Base-by-base conservation (phyloP, 148 eudicot species). In the Vaccinium vitisidaea region DNA sequence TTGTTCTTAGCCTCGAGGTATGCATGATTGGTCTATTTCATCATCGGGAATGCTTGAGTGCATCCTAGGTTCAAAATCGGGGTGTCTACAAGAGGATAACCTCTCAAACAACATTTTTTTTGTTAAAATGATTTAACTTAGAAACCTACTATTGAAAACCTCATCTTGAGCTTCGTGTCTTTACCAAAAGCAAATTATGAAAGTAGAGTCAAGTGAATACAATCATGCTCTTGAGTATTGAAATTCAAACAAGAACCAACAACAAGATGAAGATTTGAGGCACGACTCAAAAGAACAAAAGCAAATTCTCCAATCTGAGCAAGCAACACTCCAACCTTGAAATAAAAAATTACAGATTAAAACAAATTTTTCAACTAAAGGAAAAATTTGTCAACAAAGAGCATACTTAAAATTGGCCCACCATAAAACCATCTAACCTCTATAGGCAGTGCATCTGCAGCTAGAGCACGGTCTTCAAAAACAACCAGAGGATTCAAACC, bases 221-320 rank as follows among this genome's bases (percentile, higher is more conserved):
- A 50, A 13, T n/a, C 52, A 3, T 78, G 27, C 43, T 78, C 21
- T 78, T 53, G 61, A 78, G 19, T 78, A 53, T 78, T 76, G 30
- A 73, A 76, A 13, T 43, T 76, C 14, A 46, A 43, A 59, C 14
- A 36, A 39, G 53, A 59, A 39, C 32, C 75, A 81, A 81, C 94
- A 84, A 97, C 90, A 82, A 97, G 95, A 89, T 94, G 94, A 77
- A 95, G 93, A 86, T 93, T 94, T 67, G 98, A 94, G 55, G 99
- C 98, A 84, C 98, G 98, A 75, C 99, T 95, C 82, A 97, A 87
- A 36, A 97, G 96, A 82, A 95, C 97, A 88, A 97, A 97, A 84
- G 99, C 98, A 82, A 97, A 97, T 88, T 97, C 99, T 87, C 99
- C 99, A 88, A 97, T 95, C 90, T 97, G 99, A 80, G 99, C 99